Evolutionary conservation across 2,329 filamentous ascomycete genomes (phyloP), one percentile per base, ranked within the genome.

Genomic region (Ophiosphaerella narmari): DNA sequence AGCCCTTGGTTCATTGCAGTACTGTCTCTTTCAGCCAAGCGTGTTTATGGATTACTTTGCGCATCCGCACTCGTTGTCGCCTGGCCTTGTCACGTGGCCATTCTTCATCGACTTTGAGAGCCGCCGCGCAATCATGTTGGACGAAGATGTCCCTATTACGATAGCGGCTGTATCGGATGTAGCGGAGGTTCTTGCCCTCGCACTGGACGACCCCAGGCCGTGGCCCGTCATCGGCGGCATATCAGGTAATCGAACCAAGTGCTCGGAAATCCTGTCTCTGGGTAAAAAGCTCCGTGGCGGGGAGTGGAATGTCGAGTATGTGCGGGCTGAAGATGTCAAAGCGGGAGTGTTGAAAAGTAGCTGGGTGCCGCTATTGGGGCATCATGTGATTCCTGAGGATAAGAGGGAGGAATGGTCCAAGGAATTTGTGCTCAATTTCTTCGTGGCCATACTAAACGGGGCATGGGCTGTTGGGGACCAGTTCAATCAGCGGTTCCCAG

Each of bases 21-120:
- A 85, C 63, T 78, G 71, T 0, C 68, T 84, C 0, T 84, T 85
- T 57, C 80, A 84, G 33, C 79, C 79, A 0, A 81, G 80, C 0
- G 57, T 83, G 1, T 83, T 84, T 59, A 59, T 80, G 21, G 75
- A 86, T 62, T 85, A 85, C 67, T 71, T 84, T 31, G 80, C 79
- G 1, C 77, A 71, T 43, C 82, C 83, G 0, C 62, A 79, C 48
- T 71, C 75, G 36, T 76, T 81, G 0, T 63, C 76, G 6, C 79
- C 76, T 32, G 69, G 80, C 29, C 58, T 85, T 3, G 44, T 59
- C 29, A 72, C 68, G 1, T 72, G 66, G 68, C 57, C 67, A 0
- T 69, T 71, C 42, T 69, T 72, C 55, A 38, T 70, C 32, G 68
- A 71, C 32, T 66, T 65, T 7, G 50, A 67, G 12, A 57, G 48